Evolutionary conservation across 208 protist genomes (phyloP), one percentile per base, ranked within the genome.

Genomic region (Angomonas desouzai): DNA sequence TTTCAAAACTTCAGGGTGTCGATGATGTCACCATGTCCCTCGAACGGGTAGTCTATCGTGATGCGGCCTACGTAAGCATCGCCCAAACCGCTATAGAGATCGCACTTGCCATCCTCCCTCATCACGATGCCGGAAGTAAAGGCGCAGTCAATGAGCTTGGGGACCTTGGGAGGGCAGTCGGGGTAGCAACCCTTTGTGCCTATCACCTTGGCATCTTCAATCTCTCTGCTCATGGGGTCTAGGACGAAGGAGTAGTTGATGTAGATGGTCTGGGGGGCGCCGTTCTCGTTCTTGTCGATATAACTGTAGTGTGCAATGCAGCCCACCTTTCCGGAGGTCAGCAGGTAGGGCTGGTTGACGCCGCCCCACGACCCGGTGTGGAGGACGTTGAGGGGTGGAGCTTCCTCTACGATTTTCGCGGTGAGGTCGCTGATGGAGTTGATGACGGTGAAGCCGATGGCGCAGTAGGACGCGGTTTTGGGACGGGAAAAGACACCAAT

Each of bases 271-370:
- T 36, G 78, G 55, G 36, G 74, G 72, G 49, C 79, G 73, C 72
- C 81, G 81, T 62, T 69, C 2, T 72, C 64, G 43, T 65, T 70
- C 38, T 79, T 79, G 68, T 64, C 62, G 65, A 79, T 76, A 64
- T 84, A 87, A 57, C 81, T 83, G 77, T 87, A 83, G 64, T 87
- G 81, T 20, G 81, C 77, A 33, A 87, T 81, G 71, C 81, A 87
- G 51, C 81, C 81, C 9, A 87, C 48, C 66, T 83, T 87, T 29
- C 75, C 74, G 40, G 59, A 68, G 30, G 74, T 72, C 16, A 87
- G 72, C 23, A 87, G 70, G 48, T 87, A 87, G 3, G 75, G 70
- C 70, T 87, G 81, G 68, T 87, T 87, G 7, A 83, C 71, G 30
- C 81, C 81, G 48, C 81, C 81, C 81, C 81, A 87, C 29, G 74